Evolutionary conservation across 805 yeast genomes (phyloP), one percentile per base, ranked within the genome.

Genomic region (Candida easanensis): DNA sequence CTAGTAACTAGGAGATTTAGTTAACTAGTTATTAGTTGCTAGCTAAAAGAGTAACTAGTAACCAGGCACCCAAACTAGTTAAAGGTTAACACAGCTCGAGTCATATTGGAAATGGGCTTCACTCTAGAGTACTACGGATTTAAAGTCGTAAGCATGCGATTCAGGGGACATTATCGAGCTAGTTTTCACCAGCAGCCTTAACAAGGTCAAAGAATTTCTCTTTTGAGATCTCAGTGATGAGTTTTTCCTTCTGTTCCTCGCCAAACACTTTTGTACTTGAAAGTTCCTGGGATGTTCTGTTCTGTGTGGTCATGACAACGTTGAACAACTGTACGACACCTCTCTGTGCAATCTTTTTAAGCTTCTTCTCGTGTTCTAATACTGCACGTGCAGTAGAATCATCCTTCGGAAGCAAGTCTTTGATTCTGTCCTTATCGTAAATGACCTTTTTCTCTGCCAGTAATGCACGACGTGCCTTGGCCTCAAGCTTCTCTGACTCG

Each of bases 131-230:
- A n/a, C n/a, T n/a, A n/a, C n/a, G n/a, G n/a, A n/a, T n/a, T n/a
- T n/a, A n/a, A n/a, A n/a, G n/a, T n/a, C n/a, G n/a, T n/a, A n/a
- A n/a, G n/a, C n/a, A n/a, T n/a, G n/a, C n/a, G n/a, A n/a, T n/a
- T n/a, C n/a, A n/a, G n/a, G n/a, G n/a, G n/a, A n/a, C n/a, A n/a
- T n/a, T n/a, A n/a, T n/a, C n/a, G n/a, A n/a, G n/a, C n/a, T 23
- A 38, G 20, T 23, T 18, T 3, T 77, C 74, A 41, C 85, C 90
- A 3, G 89, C 89, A 33, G 84, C 84, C 62, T 82, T 84, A 28
- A 90, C 93, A 63, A 90, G 71, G 64, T 89, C 96, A 64, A 90
- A 74, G 58, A 90, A 90, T 61, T 80, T 86, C 60, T 89, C 96
- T 62, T 90, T 91, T 5, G 96, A 84, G 41, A 90, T 74, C 55